Base-by-base conservation (phyloP, 495 filamentous ascomycete genomes). In the Xylaria telfairii region DNA sequence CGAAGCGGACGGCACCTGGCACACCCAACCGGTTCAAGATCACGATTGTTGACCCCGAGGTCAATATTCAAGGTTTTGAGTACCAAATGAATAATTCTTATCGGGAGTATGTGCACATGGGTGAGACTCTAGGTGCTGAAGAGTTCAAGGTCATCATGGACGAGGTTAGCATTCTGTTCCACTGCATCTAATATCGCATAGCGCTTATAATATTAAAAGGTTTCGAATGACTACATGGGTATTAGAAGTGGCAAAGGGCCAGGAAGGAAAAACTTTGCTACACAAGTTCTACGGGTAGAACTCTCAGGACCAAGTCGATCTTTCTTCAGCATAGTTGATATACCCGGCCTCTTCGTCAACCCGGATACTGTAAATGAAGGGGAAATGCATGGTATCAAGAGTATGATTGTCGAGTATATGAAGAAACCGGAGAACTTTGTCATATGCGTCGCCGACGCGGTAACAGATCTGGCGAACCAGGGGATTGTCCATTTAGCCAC, bases 281-380 rank as follows among this genome's bases (percentile, higher is more conserved):
- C 82, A 26, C 82, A 88, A 67, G 78, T 87, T 15, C 75, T 89
- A 17, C 82, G 80, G 47, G 79, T 89, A 24, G 86, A 88, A 65
- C 70, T 89, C 7, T 82, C 73, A 34, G 86, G 87, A 0, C 86
- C 85, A 6, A 57, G 80, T 0, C 77, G 84, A 26, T 71, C 78
- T 24, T 82, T 86, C 53, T 82, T 89, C 39, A 88, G 80, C 57
- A 78, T 89, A 41, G 78, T 89, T 53, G 87, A 89, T 71, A 80
- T 89, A 39, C 87, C 87, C 4, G 87, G 87, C 0, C 74, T 88
- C 15, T 85, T 88, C 68, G 76, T 81, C 41, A 84, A 81, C 80
- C 73, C 70, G 68, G 73, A 49, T 39, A 60, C 63, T 24, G 24
- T 41, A 21, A 70, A 65, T 69, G 83, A 5, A 79, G 85, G 10